phyloP scores from a whole-genome alignment of 495 filamentous ascomycete species.

The Penicillium daleae region DNA sequence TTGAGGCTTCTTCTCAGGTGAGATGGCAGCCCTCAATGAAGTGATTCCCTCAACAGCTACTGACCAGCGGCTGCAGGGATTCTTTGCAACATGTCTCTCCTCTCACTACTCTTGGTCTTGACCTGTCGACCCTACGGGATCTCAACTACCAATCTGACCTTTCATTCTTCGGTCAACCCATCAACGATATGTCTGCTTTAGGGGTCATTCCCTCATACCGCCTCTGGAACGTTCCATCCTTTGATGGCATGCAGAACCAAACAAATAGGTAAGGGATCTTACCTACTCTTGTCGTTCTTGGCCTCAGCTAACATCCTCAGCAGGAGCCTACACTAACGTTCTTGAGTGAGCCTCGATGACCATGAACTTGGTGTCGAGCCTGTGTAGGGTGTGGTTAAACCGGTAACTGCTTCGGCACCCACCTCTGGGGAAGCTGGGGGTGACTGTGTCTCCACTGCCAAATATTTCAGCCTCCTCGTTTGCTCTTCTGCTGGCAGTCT shows the following conservation, averaged over 20 bases:
- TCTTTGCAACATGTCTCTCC: neutral
- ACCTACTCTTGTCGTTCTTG: neutral
- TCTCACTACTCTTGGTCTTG: neutral
- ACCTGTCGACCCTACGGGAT: neutral
- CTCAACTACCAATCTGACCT: neutral
- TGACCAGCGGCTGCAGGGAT: too few relatives aligned
- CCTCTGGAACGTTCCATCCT: too few relatives aligned
- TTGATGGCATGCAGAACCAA: neutral
- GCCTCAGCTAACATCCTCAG: neutral
- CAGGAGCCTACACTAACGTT: constrained; percentile 2
- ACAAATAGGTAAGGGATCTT: neutral
- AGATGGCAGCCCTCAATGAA: too few relatives aligned
- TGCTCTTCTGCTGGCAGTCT: neutral
- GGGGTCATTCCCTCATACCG: too few relatives aligned
- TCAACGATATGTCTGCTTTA: too few relatives aligned
- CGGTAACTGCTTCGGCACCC: too few relatives aligned
- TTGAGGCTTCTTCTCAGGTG: neutral
- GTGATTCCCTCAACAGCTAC: too few relatives aligned
- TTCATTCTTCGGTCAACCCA: neutral
- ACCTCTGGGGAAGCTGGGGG: too few relatives aligned
- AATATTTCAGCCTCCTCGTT: neutral
- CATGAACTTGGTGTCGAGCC: neutral
- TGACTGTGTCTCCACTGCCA: neutral
- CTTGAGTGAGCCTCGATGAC: neutral
- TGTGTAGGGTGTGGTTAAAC: neutral